These are phyloP conservation scores for Drechmeria coniospora DNA, from an alignment of 2,329 filamentous ascomycete genomes.

Conservation along the genomic window DNA sequence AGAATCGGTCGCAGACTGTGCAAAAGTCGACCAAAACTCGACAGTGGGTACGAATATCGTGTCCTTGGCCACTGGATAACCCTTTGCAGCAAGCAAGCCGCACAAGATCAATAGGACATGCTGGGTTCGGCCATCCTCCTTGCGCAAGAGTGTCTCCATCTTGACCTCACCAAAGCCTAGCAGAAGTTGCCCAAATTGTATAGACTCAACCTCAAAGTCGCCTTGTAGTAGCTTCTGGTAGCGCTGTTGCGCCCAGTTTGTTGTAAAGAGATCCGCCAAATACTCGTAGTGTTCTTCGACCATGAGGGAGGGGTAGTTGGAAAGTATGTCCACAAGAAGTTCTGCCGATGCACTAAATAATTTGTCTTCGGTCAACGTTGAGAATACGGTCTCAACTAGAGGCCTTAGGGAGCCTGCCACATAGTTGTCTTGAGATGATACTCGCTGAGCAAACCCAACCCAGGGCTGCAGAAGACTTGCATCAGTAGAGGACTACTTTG, in stretches of 20 bases:
- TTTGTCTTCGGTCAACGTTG: slow-evolving; percentile 41
- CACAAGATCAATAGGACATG: slow-evolving; percentile 43
- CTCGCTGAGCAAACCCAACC: slow-evolving; percentile 57
- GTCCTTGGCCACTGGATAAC: slow-evolving; percentile 56
- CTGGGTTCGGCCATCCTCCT: slow-evolving; percentile 31
- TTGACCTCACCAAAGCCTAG: slow-evolving; percentile 55
- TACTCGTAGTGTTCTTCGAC: slow-evolving; percentile 39
- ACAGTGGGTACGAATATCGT: slow-evolving; percentile 58
- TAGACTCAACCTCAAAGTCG: slow-evolving; percentile 46
- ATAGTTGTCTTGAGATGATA: slow-evolving; percentile 39
- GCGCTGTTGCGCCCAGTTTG: slow-evolving; percentile 39
- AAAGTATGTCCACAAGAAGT: slow-evolving; percentile 48
- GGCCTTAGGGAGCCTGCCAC: slow-evolving; percentile 43
- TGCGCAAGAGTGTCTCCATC: slow-evolving; percentile 41
- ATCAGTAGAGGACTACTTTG: background rate
- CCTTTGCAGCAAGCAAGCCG: slow-evolving; percentile 48
- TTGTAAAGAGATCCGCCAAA: slow-evolving; percentile 44
- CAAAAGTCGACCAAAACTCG: slow-evolving; percentile 69
- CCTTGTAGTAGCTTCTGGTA: slow-evolving; percentile 40
- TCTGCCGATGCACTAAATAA: slow-evolving; percentile 47
- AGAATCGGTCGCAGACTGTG: slow-evolving; percentile 50
- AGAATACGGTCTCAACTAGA: slow-evolving; percentile 43
- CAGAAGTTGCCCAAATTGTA: slow-evolving; percentile 52
- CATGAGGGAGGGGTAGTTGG: slow-evolving; percentile 50
- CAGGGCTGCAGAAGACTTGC: slow-evolving; percentile 36